Percentiles rank a stretch among this genome's conserved stretches.
Conservation (phyloP, 1,284 basidiomycete species). For the Cutaneotrichosporon arboriforme region DNA sequence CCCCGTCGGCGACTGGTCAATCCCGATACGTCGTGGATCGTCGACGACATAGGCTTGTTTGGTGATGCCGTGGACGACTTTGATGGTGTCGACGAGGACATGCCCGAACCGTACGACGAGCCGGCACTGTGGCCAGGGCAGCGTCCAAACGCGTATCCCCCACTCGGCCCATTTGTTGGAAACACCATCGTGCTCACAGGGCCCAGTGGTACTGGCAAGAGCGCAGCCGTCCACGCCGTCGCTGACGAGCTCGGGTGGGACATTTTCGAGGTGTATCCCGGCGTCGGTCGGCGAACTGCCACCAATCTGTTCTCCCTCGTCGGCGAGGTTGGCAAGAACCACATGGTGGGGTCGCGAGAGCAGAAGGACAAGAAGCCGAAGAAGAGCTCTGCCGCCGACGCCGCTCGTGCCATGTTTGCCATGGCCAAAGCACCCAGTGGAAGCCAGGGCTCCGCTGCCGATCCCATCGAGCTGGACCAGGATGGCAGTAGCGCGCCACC, state of each 20-base stretch:
- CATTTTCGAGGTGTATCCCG: constrained; percentile 96
- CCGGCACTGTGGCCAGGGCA: constrained; percentile 16
- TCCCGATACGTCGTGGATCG: constrained; percentile 42
- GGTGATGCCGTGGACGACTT: constrained; percentile 29
- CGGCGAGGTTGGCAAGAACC: constrained; percentile 90
- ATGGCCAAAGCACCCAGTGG: neutral
- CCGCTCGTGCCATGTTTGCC: constrained; percentile 7
- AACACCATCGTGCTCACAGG: constrained; percentile 83
- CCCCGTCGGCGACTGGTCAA: constrained; percentile 9
- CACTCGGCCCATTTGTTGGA: constrained; percentile 51
- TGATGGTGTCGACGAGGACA: constrained; percentile 26
- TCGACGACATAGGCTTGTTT: constrained; percentile 44
- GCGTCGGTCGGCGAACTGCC: constrained; percentile 78
- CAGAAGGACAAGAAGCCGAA: constrained; percentile 8
- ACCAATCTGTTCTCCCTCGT: constrained; percentile 72
- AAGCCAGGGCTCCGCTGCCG: constrained; percentile 20
- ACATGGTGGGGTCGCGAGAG: constrained; percentile 56
- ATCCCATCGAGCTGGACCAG: constrained; percentile 31
- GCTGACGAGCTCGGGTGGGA: constrained; percentile 91
- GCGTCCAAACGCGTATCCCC: constrained; percentile 27
- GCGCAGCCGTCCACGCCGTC: constrained; percentile 85
- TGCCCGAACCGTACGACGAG: constrained; percentile 23
- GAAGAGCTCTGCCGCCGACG: constrained; percentile 3
- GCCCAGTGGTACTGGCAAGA: constrained; percentile 82
- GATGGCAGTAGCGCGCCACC: neutral